Percentiles rank a stretch among this genome's conserved stretches.
These are phyloP conservation scores for Geranomyces variabilis DNA, from an alignment of 192 early-diverging fungal genomes.

Conservation along the genomic window DNA sequence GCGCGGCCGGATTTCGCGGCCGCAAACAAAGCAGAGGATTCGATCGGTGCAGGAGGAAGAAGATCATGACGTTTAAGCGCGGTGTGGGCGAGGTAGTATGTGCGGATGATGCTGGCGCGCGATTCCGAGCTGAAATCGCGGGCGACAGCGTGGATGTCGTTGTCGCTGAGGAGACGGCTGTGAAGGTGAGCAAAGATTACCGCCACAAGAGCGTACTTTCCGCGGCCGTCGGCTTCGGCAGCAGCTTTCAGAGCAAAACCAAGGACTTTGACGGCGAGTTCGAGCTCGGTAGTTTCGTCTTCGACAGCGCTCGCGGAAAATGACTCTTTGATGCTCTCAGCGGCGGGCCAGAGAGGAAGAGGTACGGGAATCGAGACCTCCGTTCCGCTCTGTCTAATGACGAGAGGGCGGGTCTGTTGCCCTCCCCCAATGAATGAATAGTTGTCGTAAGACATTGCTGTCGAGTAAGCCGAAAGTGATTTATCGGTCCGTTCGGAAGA, in stretches of 20 bases:
- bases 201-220: constrained; percentile 65
- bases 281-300: constrained; percentile 67
- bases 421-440: constrained; percentile 3
- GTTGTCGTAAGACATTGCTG: constrained; percentile 13
- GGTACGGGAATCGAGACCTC: constrained; percentile 84
- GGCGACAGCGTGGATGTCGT: constrained; percentile 82
- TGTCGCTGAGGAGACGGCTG: constrained; percentile 71
- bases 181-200: constrained; percentile 79
- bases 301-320: constrained; percentile 42
- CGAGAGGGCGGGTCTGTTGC: constrained; percentile 61
- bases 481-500: neutral
- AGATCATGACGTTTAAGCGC: constrained; percentile 56
- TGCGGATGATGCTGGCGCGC: constrained; percentile 67
- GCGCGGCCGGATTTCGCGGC: constrained; percentile 65
- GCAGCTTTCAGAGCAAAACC: constrained; percentile 41
- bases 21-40: constrained; percentile 69
- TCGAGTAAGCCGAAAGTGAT: neutral
- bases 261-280: constrained; percentile 72
- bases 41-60: constrained; percentile 43
- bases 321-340: constrained; percentile 80
- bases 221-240: constrained; percentile 20
- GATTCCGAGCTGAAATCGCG: constrained; percentile 37
- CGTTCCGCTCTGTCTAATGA: constrained; percentile 75
- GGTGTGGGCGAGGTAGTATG: constrained; percentile 77
- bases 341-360: constrained; percentile 82